phyloP scores from a whole-genome alignment of 331 rosid genomes.

The Malus hybrid region DNA sequence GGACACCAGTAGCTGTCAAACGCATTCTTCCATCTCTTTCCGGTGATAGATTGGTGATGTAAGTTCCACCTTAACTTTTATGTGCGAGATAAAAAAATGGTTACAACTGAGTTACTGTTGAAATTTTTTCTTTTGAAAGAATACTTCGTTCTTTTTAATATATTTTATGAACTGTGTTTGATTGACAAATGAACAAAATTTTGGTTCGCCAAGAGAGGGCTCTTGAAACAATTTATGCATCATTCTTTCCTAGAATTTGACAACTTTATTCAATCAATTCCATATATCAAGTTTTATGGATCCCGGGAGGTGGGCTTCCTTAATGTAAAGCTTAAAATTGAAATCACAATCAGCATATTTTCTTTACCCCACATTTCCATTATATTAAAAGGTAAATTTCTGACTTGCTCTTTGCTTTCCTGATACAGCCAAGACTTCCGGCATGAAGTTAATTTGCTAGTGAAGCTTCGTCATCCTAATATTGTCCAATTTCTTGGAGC shows the following conservation, averaged over 20 bases:
- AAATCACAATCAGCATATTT: not conserved
- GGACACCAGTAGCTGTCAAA: conserved; percentile 97
- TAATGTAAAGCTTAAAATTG: not conserved
- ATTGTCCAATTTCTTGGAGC: conserved; percentile 99
- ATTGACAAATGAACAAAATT: not conserved
- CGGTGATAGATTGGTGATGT: conserved; percentile 96
- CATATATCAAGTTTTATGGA: not conserved
- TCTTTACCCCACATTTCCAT: not conserved
- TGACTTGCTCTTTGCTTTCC: conserved; percentile 14
- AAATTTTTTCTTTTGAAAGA: not conserved
- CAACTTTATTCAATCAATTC: conserved; percentile 7
- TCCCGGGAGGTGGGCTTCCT: not conserved
- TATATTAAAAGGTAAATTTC: not conserved
- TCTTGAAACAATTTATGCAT: not conserved
- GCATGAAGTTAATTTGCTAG: conserved; percentile 92
- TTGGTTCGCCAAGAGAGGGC: not conserved
- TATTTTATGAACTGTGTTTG: not conserved
- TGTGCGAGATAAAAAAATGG: not conserved
- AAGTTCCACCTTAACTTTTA: conserved; percentile 28
- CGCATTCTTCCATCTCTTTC: conserved; percentile 99
- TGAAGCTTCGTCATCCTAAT: conserved; percentile 99
- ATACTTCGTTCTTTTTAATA: not conserved
- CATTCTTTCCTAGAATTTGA: conserved; percentile 1
- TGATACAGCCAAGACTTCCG: conserved; percentile 87
- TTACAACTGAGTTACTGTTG: not conserved